Evolutionary conservation across 2,329 filamentous ascomycete species (phyloP), one percentile per base, ranked within the genome.

Genomic region (Sclerotinia minor): DNA sequence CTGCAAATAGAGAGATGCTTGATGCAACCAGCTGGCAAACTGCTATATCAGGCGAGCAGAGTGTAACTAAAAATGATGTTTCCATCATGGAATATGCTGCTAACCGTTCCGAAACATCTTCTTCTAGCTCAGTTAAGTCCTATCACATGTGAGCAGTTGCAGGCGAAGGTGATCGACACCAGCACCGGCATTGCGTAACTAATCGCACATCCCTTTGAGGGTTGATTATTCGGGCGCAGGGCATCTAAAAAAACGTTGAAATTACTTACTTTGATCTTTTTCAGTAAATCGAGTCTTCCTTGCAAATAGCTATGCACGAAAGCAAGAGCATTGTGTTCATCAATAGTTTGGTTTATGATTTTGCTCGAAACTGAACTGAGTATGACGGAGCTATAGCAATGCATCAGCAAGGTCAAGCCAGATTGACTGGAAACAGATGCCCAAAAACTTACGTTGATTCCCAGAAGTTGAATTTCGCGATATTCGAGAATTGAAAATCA

Each of bases 31-130:
- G 79, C 71, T 88, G 87, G 73, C 88, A 90, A 9, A 83, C 85
- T 58, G 89, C 86, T 47, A 90, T 84, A 68, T 89, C 86, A 8
- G 86, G 82, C 21, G 87, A 89, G 74, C 88, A 90, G 9, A 90
- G 80, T 1, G 86, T 84, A 13, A 89, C 83, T 6, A 91, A 78
- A 52, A 90, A 82, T 1, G 86, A 80, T 0, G 86, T 88, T 77
- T 91, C 88, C 5, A 88, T 79, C 72, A 83, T 86, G 8, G 81
- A 83, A 5, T 81, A 82, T 19, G 84, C 82, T 21, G 80, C 79
- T 32, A 80, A 80, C 44, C 86, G 81, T 71, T 89, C 85, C 1
- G 82, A 78, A 26, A 86, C 79, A 54, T 87, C 86, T 54, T 83
- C 82, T 1, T 83, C 79, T 11, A 87, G 76, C 55, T 84, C 81